Base-by-base conservation (phyloP, 2,329 filamentous ascomycete genomes). In the Scedosporium dehoogii region DNA sequence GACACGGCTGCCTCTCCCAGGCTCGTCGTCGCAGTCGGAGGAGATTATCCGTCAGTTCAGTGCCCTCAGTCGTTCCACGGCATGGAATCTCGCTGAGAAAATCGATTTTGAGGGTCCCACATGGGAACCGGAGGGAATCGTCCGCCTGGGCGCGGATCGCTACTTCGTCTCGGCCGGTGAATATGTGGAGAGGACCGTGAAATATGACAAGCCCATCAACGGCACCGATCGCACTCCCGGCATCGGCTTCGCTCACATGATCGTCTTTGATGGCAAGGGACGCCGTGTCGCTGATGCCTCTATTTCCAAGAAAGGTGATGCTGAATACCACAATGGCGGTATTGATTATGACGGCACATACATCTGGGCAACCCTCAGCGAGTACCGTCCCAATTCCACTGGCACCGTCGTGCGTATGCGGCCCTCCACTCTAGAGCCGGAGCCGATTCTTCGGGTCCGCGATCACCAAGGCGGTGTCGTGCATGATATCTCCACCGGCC, bases 381-480 rank as follows among this genome's bases (percentile, higher is more conserved):
- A 81, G 65, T 80, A 80, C 63, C 73, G 79, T 1, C 79, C 79
- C 2, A 78, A 79, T 67, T 75, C 72, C 4, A 79, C 78, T 0
- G 77, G 74, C 1, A 76, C 75, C 18, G 69, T 79, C 7, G 72
- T 78, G 59, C 70, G 72, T 16, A 69, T 75, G 55, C 70, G 75
- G 27, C 77, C 77, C 0, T 63, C 66, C 0, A 76, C 68, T 0
- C 60, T 81, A 55, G 65, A 73, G 14, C 69, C 72, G 12, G 69
- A 72, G 58, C 63, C 66, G 0, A 64, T 81, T 1, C 66, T 78
- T 57, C 71, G 68, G 12, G 72, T 73, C 29, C 63, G 62, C 1
- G 78, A 80, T 58, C 78, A 81, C 67, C 72, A 78, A 4, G 79
- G 79, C n/a, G 77, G 75, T 3, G 73, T 79, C 29, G 73, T 79